Conservation (phyloP, 441 rosid species). For the Brassica hybrid region DNA sequence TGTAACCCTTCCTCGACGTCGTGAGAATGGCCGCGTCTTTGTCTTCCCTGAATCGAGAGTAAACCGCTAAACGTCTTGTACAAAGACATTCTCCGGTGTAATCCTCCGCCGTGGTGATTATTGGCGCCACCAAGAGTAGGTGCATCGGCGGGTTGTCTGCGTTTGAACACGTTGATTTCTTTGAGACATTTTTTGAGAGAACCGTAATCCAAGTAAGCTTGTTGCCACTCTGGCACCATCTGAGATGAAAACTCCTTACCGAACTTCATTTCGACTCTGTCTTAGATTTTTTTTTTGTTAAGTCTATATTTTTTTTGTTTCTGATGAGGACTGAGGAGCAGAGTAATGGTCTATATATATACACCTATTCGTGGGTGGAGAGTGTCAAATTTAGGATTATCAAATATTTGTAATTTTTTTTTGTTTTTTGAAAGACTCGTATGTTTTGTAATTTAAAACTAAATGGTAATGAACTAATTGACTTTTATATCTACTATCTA, state of each 20-base stretch:
- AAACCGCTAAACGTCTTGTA: slow-evolving; percentile 48
- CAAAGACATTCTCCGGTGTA: slow-evolving; percentile 48
- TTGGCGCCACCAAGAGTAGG: not conserved
- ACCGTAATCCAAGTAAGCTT: slow-evolving; percentile 72
- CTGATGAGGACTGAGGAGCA: not conserved
- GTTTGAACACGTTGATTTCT: slow-evolving; percentile 54
- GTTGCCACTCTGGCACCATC: slow-evolving; percentile 90
- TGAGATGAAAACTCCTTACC: slow-evolving; percentile 73
- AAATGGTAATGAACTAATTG: too few relatives aligned
- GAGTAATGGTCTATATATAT: not conserved
- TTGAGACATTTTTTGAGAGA: slow-evolving; percentile 61
- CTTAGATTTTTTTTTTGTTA: not conserved
- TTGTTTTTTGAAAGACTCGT: too few relatives aligned
- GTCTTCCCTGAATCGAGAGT: slow-evolving; percentile 37
- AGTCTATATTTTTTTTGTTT: not conserved
- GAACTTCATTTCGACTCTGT: slow-evolving; percentile 65
- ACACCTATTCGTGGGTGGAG: not conserved
- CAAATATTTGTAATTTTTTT: not conserved
- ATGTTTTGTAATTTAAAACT: too few relatives aligned
- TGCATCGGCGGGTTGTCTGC: slow-evolving; percentile 41
- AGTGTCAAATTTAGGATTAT: too few relatives aligned
- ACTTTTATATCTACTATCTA: too few relatives aligned
- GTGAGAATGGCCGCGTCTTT: not conserved
- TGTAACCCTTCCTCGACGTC: slow-evolving; percentile 56
- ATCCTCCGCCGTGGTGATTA: slow-evolving; percentile 21